phyloP scores from a whole-genome alignment of 306 rosid species.

The Prunus dulcis region DNA sequence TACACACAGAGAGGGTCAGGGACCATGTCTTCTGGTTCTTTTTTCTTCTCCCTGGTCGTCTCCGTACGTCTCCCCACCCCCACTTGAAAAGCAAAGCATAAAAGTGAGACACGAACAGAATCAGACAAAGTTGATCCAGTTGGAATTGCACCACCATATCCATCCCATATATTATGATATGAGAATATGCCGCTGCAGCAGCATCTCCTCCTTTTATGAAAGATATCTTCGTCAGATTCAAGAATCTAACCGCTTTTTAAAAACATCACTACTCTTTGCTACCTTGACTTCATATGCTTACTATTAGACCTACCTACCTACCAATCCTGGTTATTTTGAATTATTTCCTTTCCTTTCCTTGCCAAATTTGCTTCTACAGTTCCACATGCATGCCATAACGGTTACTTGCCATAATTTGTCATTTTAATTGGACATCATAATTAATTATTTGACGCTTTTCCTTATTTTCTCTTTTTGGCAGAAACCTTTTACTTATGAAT shows the following conservation, averaged over 20 bases:
- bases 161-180: neutral
- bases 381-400: neutral
- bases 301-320: too few relatives aligned
- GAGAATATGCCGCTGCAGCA: too few relatives aligned
- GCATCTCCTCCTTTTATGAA: slow-evolving; percentile 1
- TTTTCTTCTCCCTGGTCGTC: neutral
- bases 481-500: neutral
- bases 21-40: neutral
- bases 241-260: neutral
- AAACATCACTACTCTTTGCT: too few relatives aligned
- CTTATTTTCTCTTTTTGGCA: neutral
- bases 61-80: neutral
- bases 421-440: neutral
- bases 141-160: slow-evolving; percentile 67
- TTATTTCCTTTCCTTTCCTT: neutral
- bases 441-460: neutral
- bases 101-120: neutral
- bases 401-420: slow-evolving; percentile 1
- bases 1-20: neutral
- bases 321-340: neutral
- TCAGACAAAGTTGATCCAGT: slow-evolving; percentile 41
- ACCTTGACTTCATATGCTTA: too few relatives aligned
- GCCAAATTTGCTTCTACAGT: neutral
- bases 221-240: neutral
- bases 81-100: neutral